phyloP scores from a whole-genome alignment of 2,329 filamentous ascomycete genomes.

The Tolypocladium ophioglossoides region DNA sequence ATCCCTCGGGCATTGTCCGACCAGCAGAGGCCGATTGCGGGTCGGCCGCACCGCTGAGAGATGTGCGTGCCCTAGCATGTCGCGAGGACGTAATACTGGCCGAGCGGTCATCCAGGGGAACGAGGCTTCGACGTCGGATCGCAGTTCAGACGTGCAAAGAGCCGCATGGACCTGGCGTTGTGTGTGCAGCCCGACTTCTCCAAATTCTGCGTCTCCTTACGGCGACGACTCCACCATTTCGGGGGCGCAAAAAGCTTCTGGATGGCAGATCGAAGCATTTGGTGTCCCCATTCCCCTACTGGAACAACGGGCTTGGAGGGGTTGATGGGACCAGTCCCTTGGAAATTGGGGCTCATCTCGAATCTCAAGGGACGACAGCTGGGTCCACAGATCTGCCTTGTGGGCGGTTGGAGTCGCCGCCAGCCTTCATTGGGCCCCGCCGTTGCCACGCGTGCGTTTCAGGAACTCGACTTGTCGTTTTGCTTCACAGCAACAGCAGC shows the following conservation, averaged over 20 bases:
- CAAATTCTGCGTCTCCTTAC: conserved; percentile 8
- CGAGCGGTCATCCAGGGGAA: too few relatives aligned
- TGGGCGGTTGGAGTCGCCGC: conserved; percentile 5
- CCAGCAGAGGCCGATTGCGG: background rate
- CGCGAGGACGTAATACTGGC: background rate
- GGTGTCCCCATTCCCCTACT: conserved; percentile 7
- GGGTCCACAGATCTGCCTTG: conserved; percentile 14
- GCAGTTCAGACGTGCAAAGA: background rate
- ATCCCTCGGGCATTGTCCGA: background rate
- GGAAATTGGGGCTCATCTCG: conserved; percentile 6
- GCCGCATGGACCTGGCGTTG: background rate
- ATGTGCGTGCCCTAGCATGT: background rate
- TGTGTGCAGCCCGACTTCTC: conserved; percentile 1
- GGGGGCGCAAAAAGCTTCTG: conserved; percentile 13
- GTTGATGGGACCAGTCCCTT: conserved; percentile 5
- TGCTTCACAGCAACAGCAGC: too few relatives aligned
- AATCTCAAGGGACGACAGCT: conserved; percentile 3
- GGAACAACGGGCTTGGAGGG: conserved; percentile 7
- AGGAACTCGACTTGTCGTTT: too few relatives aligned
- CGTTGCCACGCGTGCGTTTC: too few relatives aligned
- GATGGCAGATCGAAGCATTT: conserved; percentile 10
- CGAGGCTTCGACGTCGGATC: background rate
- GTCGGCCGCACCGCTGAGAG: background rate
- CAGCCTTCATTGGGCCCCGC: conserved; percentile 3
- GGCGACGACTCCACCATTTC: conserved; percentile 10